Conservation (phyloP, 2,329 filamentous ascomycete genomes). For the Microdochium bolleyi region DNA sequence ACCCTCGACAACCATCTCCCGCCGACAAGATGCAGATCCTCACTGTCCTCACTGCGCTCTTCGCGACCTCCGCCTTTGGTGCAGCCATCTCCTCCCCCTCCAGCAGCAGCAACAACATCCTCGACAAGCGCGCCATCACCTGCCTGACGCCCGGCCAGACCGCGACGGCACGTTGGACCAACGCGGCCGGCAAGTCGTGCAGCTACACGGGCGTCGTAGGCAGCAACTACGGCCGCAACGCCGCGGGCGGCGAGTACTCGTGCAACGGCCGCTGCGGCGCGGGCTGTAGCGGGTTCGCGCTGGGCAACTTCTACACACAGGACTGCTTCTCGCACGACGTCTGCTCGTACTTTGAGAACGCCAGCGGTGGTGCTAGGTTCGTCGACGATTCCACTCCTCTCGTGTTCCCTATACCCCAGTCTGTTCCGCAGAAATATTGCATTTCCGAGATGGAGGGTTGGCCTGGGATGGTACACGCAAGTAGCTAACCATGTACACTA, state of each 20-base stretch:
- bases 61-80: constrained; percentile 3
- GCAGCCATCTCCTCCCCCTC: too few species aligned
- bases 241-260: constrained; percentile 35
- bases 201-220: constrained; percentile 35
- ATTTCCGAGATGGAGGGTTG: neutral
- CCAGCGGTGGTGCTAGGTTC: constrained; percentile 35
- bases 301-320: constrained; percentile 41
- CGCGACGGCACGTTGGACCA: constrained; percentile 37
- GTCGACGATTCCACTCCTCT: constrained; percentile 1
- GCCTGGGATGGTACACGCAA: constrained; percentile 1
- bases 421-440: neutral
- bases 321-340: constrained; percentile 43
- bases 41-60: neutral
- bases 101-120: too few species aligned
- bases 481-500: neutral
- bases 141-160: constrained; percentile 29
- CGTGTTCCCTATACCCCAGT: neutral
- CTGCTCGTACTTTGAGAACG: constrained; percentile 41
- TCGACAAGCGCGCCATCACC: constrained; percentile 20
- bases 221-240: constrained; percentile 37
- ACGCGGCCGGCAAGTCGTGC: constrained; percentile 30
- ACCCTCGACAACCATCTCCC: too few species aligned
- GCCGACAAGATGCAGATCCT: neutral
- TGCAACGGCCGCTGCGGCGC: constrained; percentile 41
- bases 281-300: constrained; percentile 30